These are phyloP conservation scores for Suillus lakei DNA, from an alignment of 768 basidiomycete genomes.

Conservation along the genomic window DNA sequence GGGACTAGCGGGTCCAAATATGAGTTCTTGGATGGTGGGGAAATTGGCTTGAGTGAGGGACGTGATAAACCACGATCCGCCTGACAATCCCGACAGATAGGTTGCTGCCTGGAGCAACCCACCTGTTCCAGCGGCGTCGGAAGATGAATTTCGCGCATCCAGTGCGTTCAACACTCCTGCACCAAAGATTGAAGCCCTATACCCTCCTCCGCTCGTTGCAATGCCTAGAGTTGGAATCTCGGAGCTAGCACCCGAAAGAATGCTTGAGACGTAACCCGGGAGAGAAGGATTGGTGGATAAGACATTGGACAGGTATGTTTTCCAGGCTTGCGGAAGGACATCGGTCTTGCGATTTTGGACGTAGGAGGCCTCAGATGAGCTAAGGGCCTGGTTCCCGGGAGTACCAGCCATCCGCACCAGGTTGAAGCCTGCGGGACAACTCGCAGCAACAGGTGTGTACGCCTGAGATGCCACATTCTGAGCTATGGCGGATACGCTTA, in stretches of 20 bases:
- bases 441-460: slow-evolving; percentile 25
- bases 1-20: slow-evolving; percentile 34
- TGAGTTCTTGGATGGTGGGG: slow-evolving; percentile 42
- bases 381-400: slow-evolving; percentile 38
- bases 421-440: slow-evolving; percentile 28
- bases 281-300: slow-evolving; percentile 32
- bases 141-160: slow-evolving; percentile 53
- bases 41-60: slow-evolving; percentile 48
- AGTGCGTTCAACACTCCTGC: slow-evolving; percentile 55
- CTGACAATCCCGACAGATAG: slow-evolving; percentile 58
- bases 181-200: slow-evolving; percentile 58
- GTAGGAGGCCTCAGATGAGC: slow-evolving; percentile 41
- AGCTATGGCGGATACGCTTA: slow-evolving; percentile 13
- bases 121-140: slow-evolving; percentile 46
- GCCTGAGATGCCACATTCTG: slow-evolving; percentile 30
- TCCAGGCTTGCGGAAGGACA: slow-evolving; percentile 46
- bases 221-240: slow-evolving; percentile 47
- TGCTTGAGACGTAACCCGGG: slow-evolving; percentile 39
- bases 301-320: slow-evolving; percentile 43
- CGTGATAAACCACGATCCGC: slow-evolving; percentile 44
- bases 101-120: slow-evolving; percentile 58
- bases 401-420: slow-evolving; percentile 36
- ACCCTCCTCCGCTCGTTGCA: slow-evolving; percentile 60
- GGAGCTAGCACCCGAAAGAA: slow-evolving; percentile 27
- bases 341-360: slow-evolving; percentile 36